Conservation (phyloP, 441 rosid genomes). For the Manihot esculenta region DNA sequence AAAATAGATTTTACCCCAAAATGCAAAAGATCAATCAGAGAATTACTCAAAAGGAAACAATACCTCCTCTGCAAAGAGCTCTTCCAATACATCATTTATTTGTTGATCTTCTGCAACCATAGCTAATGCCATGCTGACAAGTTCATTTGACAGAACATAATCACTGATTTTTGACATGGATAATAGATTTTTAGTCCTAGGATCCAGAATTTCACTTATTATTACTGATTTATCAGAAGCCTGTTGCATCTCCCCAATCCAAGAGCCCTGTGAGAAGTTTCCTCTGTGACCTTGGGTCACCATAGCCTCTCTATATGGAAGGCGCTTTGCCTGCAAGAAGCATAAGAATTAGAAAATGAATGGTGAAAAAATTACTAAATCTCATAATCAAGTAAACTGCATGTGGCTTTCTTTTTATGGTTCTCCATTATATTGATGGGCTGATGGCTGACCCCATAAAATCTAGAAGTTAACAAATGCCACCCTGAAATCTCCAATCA, state of each 20-base stretch:
- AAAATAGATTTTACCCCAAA: neutral
- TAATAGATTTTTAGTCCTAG: slow-evolving; percentile 64
- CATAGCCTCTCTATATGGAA: slow-evolving; percentile 53
- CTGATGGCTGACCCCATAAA: neutral
- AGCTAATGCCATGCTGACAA: slow-evolving; percentile 82
- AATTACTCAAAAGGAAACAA: slow-evolving; percentile 2
- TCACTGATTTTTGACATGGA: slow-evolving; percentile 76
- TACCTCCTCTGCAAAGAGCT: slow-evolving; percentile 83
- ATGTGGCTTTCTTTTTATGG: neutral
- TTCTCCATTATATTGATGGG: neutral
- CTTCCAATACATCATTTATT: slow-evolving; percentile 65
- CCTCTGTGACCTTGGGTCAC: slow-evolving; percentile 39
- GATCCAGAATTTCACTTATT: slow-evolving; percentile 73
- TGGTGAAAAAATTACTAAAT: neutral
- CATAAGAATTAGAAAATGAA: slow-evolving; percentile 15
- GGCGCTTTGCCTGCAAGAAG: slow-evolving; percentile 61
- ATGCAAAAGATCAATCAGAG: slow-evolving; percentile 11
- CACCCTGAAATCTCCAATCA: no score
- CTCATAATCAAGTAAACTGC: neutral
- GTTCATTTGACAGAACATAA: slow-evolving; percentile 71
- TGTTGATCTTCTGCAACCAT: slow-evolving; percentile 84
- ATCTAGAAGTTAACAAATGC: neutral
- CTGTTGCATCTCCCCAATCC: slow-evolving; percentile 86
- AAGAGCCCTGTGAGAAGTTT: slow-evolving; percentile 56
- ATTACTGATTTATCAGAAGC: slow-evolving; percentile 71